These are phyloP conservation scores for Populus davidiana DNA, from an alignment of 345 rosid species.

Conservation along the genomic window DNA sequence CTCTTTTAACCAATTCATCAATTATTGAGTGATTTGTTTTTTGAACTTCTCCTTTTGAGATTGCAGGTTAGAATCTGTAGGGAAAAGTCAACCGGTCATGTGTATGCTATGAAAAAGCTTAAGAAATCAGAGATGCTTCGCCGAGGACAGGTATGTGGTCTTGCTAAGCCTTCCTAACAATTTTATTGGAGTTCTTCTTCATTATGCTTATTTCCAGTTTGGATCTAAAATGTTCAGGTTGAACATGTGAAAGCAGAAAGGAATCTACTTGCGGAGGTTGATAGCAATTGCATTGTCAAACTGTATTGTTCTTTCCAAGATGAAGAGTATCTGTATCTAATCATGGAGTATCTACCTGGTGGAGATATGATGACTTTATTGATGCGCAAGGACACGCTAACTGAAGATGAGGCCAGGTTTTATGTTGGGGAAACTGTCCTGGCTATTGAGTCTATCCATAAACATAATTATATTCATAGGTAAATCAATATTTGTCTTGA, in stretches of 20 bases:
- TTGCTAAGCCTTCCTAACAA: not conserved
- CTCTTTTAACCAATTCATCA: not conserved
- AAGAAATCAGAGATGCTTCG: constrained; percentile 97
- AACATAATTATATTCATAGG: constrained; percentile 68
- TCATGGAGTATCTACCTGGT: constrained; percentile 76
- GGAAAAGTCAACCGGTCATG: constrained; percentile 85
- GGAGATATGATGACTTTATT: constrained; percentile 76
- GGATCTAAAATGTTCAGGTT: constrained; percentile 42
- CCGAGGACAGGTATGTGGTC: constrained; percentile 60
- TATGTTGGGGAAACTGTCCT: constrained; percentile 67
- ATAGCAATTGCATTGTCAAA: constrained; percentile 66
- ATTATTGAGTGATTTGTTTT: not conserved
- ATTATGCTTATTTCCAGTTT: constrained; percentile 13
- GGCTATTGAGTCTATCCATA: constrained; percentile 71
- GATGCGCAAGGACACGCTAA: constrained; percentile 65
- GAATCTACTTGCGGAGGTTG: constrained; percentile 72
- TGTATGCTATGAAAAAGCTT: constrained; percentile 95
- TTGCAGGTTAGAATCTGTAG: constrained; percentile 82
- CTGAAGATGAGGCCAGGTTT: constrained; percentile 62
- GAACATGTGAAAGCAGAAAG: constrained; percentile 75
- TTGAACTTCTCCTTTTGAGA: not conserved
- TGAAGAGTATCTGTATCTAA: constrained; percentile 60
- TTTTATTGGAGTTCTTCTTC: constrained; percentile 7
- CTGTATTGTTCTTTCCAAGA: constrained; percentile 70
- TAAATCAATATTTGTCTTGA: constrained; percentile 7